These are phyloP conservation scores for Tephrocybe sp. DNA, from an alignment of 768 basidiomycete genomes.

Conservation along the genomic window DNA sequence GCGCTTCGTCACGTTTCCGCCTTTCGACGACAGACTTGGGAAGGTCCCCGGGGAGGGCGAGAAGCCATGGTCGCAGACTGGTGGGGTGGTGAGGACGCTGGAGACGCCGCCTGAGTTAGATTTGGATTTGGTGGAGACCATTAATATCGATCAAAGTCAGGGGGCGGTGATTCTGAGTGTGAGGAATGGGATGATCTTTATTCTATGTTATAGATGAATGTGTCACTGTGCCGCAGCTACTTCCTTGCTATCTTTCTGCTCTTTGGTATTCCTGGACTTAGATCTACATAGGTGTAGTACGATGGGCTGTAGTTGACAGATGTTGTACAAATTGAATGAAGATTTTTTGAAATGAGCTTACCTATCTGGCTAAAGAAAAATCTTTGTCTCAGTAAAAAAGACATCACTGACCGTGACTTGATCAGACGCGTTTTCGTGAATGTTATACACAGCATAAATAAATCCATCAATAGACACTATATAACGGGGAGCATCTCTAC, in stretches of 20 bases:
- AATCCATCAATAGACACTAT: no score
- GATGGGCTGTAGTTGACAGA: no score
- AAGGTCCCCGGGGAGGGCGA: slow-evolving; percentile 14
- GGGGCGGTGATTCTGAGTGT: slow-evolving; percentile 70
- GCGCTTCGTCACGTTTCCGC: slow-evolving; percentile 71
- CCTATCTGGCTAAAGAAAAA: no score
- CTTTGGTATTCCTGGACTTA: background rate
- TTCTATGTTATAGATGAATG: slow-evolving; percentile 52
- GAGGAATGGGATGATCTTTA: slow-evolving; percentile 67
- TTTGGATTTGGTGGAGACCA: slow-evolving; percentile 64
- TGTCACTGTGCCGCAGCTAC: slow-evolving; percentile 13
- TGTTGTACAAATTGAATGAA: no score
- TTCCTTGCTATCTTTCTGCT: background rate
- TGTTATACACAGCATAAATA: no score
- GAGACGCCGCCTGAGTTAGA: slow-evolving; percentile 65
- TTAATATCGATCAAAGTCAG: slow-evolving; percentile 76
- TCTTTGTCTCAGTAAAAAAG: no score
- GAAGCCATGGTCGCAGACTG: slow-evolving; percentile 25
- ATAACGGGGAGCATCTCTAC: no score
- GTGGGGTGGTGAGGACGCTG: slow-evolving; percentile 55
- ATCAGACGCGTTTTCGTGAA: no score
- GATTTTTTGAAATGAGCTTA: no score
- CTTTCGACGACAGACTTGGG: slow-evolving; percentile 36
- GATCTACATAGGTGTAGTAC: no score
- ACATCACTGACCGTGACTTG: no score